Percentiles rank a stretch among this genome's conserved stretches.
These are phyloP conservation scores for Misopates orontium DNA, from an alignment of 257 asterid genomes.

Conservation along the genomic window DNA sequence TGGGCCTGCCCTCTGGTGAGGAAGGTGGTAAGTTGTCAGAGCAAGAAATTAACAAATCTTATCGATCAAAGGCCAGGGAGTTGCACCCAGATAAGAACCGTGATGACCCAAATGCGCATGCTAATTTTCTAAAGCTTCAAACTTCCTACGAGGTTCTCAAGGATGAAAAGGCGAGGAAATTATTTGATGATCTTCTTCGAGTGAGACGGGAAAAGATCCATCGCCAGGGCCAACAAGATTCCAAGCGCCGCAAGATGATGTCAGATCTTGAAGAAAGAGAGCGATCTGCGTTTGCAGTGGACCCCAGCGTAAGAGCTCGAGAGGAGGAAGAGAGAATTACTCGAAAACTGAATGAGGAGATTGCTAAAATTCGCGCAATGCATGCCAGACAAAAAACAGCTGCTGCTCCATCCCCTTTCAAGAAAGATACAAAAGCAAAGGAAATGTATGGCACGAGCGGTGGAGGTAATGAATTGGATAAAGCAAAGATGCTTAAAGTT, in stretches of 20 bases:
- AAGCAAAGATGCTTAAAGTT: conserved; percentile 76
- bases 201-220: conserved; percentile 58
- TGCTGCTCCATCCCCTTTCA: conserved; percentile 32
- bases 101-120: conserved; percentile 70
- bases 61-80: conserved; percentile 56
- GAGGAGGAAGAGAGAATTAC: conserved; percentile 64
- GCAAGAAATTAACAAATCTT: conserved; percentile 70
- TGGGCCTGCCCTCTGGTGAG: conserved; percentile 74
- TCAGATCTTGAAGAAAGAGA: conserved; percentile 81
- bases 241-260: conserved; percentile 78
- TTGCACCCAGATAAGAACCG: conserved; percentile 79
- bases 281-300: conserved; percentile 54
- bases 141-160: conserved; percentile 65
- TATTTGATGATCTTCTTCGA: conserved; percentile 65
- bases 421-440: conserved; percentile 33
- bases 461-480: conserved; percentile 48
- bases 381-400: conserved; percentile 37
- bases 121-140: conserved; percentile 58
- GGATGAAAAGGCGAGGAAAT: conserved; percentile 69
- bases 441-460: conserved; percentile 31
- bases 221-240: conserved; percentile 59
- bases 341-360: conserved; percentile 58
- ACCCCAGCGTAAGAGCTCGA: conserved; percentile 44
- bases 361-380: conserved; percentile 64
- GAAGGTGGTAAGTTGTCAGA: conserved; percentile 68